Base-by-base conservation (phyloP, 345 rosid genomes). In the Murraya koenigii region DNA sequence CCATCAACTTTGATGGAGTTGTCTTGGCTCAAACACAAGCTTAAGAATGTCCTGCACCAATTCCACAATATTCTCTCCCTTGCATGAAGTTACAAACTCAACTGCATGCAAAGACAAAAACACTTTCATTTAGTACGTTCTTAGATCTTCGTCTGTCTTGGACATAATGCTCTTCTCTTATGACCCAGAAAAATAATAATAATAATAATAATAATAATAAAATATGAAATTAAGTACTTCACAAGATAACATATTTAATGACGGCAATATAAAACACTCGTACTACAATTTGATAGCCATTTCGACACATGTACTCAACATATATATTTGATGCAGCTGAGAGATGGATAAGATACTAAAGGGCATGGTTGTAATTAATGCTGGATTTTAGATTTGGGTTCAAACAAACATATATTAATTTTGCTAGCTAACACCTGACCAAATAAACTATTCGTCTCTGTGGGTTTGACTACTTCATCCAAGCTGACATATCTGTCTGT, bases 1-100 rank as follows among this genome's bases (percentile, higher is more conserved):
- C 1, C 13, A 28, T 69, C 30, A 14, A 28, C 22, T 77, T 39
- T 49, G 6, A 39, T 49, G 66, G 64, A 59, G 54, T 47, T 41
- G 78, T 41, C 33, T 80, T 23, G 88, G 82, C 59, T 82, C 79
- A 56, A 91, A 84, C 70, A 87, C 93, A 83, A 89, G 96, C 82
- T 63, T 72, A 35, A 92, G 93, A 78, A 94, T 92, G 88, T 79
- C 75, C 65, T 71, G 66, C 61, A 91, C 93, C 39, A 82, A 74
- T 76, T 84, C 88, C 71, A 82, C 80, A 32, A 85, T 85, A 49
- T 88, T 90, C 39, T 83, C 92, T 82, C 90, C 92, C 72, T 82
- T 83, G 78, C 80, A 81, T n/a, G 86, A 81, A 72, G 93, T 88
- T 78, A 84, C 89, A 81, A 88, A 87, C 79, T 87, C 91, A 73